Evolutionary conservation across 2,329 filamentous ascomycete species (phyloP).

Genomic region (Fusarium decemcellulare): DNA sequence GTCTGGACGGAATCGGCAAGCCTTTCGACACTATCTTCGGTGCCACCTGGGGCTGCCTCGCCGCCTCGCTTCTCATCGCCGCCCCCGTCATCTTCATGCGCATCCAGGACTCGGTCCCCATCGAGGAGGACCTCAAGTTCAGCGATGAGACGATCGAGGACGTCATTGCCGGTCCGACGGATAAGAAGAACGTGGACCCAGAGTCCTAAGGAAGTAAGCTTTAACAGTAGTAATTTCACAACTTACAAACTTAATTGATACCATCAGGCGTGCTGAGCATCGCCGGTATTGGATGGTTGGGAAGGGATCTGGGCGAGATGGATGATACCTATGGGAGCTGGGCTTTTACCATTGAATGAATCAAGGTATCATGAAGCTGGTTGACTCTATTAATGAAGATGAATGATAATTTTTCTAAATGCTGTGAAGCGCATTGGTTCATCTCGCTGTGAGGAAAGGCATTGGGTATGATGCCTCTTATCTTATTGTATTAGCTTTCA

Average conservation of each 20-base stretch:
- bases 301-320: background rate
- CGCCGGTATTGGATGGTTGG: background rate
- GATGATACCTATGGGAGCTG: constrained; percentile 8
- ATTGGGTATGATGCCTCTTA: no score
- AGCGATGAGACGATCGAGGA: constrained; percentile 87
- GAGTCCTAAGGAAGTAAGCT: constrained; percentile 29
- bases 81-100: constrained; percentile 83
- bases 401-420: background rate
- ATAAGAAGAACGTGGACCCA: constrained; percentile 33
- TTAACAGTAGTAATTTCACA: constrained; percentile 2
- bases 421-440: no score
- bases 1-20: constrained; percentile 44
- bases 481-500: no score
- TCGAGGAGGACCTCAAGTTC: constrained; percentile 88
- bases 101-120: constrained; percentile 80
- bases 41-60: constrained; percentile 79
- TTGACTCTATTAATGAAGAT: constrained; percentile 4
- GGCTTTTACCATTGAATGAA: background rate
- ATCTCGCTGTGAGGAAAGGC: no score
- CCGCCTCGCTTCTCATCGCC: constrained; percentile 79
- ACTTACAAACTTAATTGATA: constrained; percentile 18
- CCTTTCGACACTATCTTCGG: constrained; percentile 81
- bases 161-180: constrained; percentile 57
- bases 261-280: constrained; percentile 10
- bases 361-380: constrained; percentile 4